Base-by-base conservation (phyloP, 1,139 yeast species). In the Geotrichum fermentans region DNA sequence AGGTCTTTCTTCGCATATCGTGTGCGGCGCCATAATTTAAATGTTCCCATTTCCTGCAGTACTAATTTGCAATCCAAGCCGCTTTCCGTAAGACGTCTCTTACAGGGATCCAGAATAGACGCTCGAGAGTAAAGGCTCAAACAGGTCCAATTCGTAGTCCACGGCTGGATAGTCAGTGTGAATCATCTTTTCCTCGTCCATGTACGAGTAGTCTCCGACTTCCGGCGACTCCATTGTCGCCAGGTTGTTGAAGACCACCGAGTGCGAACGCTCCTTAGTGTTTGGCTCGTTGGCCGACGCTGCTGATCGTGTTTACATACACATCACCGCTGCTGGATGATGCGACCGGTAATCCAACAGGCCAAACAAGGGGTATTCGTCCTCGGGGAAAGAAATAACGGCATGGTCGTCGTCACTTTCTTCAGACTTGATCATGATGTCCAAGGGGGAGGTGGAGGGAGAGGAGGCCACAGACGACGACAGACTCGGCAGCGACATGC, bases 241-340 rank as follows among this genome's bases (percentile, higher is more conserved):
- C 39, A 47, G 44, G 43, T 52, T 54, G 52, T 50, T 54, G 48
- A 49, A 51, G 38, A 51, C 51, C 17, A 52, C 50, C 11, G 53
- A 46, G 38, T 41, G 45, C 16, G 51, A 50, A 16, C 29, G 38
- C 16, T 45, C 52, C 46, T 51, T 51, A n/a, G n/a, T n/a, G 39
- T 55, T 52, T 52, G 61, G 60, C 56, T 61, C 68, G 54, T 62
- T 64, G 59, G 62, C 66, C 63, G 73, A 69, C 73, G 73, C 73
- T 66, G 73, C 73, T 49, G 73, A 72, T 58, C 73, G 56, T 54
- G 46, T 52, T 51, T 36, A 38, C 33, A 16, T 32, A 51, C 53
- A 55, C 71, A 68, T 57, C 73, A 69, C 60, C 69, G 55, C 73
- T 68, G 73, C 73, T 61, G 73, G 69, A 68, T 69, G 73, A 67